These are phyloP conservation scores for Phytophthora palmivora DNA, from an alignment of 352 stramenopile species.

Conservation along the genomic window DNA sequence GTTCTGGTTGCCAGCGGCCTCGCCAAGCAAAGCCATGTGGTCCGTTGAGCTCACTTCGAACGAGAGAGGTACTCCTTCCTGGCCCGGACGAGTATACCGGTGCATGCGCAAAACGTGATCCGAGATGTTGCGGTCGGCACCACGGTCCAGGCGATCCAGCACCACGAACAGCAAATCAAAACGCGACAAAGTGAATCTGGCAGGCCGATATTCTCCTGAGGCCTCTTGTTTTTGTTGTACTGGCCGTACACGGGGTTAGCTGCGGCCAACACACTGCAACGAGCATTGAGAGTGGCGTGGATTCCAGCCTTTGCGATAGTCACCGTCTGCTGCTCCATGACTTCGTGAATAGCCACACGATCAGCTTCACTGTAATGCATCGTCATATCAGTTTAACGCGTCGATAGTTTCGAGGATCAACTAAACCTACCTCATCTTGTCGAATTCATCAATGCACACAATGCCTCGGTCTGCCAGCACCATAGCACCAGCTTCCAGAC, in stretches of 20 bases:
- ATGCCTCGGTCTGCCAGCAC: constrained; percentile 98
- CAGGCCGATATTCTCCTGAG: constrained; percentile 99
- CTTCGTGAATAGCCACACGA: constrained; percentile 99
- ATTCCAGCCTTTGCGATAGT: constrained; percentile 99
- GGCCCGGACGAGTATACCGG: constrained; percentile 89
- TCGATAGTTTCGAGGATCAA: neutral
- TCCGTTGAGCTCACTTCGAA: constrained; percentile 86
- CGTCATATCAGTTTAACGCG: constrained; percentile 17
- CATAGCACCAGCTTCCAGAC: constrained; percentile 98
- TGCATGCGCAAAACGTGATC: constrained; percentile 98
- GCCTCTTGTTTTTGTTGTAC: constrained; percentile 98
- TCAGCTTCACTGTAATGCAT: constrained; percentile 86
- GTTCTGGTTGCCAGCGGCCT: constrained; percentile 64
- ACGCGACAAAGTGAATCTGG: constrained; percentile 99
- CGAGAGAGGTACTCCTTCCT: constrained; percentile 90
- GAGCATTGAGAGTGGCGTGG: constrained; percentile 98
- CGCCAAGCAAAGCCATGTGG: constrained; percentile 71
- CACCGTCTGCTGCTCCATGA: constrained; percentile 99
- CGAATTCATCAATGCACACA: constrained; percentile 99
- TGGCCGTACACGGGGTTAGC: constrained; percentile 99
- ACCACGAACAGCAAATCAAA: constrained; percentile 99
- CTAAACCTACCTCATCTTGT: constrained; percentile 94
- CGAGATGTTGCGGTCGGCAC: constrained; percentile 95
- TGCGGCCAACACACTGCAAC: constrained; percentile 98
- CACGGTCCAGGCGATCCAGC: constrained; percentile 97